A percentile compares a stretch with the other conserved stretches of the same genome.
These are phyloP conservation scores for Macrocybe gigantea DNA, from an alignment of 768 basidiomycete genomes.

Conservation along the genomic window DNA sequence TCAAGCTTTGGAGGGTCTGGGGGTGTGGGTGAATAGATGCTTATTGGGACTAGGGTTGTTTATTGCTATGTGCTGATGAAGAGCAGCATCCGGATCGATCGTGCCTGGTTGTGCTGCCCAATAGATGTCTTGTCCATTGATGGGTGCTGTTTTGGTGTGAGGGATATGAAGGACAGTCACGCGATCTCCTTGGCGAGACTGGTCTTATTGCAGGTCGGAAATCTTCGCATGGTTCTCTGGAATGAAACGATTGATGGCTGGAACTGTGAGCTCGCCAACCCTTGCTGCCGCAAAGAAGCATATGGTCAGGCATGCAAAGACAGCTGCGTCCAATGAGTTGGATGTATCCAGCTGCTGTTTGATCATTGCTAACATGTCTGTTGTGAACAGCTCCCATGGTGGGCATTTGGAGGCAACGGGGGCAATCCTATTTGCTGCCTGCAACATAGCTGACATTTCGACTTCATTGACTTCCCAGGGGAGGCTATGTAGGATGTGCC, in stretches of 20 bases:
- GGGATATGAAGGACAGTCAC: not conserved
- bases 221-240: not conserved
- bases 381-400: slow-evolving; percentile 21
- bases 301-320: slow-evolving; percentile 31
- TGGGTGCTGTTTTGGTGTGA: not conserved
- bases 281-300: slow-evolving; percentile 27
- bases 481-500: slow-evolving; percentile 36
- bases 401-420: slow-evolving; percentile 20
- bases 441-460: slow-evolving; percentile 19
- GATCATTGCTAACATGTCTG: slow-evolving; percentile 15
- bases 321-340: slow-evolving; percentile 26
- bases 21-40: not conserved
- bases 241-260: slow-evolving; percentile 10
- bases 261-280: slow-evolving; percentile 31
- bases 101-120: not conserved
- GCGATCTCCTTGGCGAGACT: not conserved
- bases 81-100: not conserved
- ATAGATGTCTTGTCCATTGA: not conserved
- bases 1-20: not conserved
- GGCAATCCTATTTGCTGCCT: slow-evolving; percentile 19
- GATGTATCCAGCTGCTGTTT: too few species aligned
- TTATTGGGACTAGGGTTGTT: not conserved
- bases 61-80: not conserved
- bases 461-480: slow-evolving; percentile 19
- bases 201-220: not conserved